Base-by-base conservation (phyloP, 139 green algal species). In the Chlorella sp. region DNA sequence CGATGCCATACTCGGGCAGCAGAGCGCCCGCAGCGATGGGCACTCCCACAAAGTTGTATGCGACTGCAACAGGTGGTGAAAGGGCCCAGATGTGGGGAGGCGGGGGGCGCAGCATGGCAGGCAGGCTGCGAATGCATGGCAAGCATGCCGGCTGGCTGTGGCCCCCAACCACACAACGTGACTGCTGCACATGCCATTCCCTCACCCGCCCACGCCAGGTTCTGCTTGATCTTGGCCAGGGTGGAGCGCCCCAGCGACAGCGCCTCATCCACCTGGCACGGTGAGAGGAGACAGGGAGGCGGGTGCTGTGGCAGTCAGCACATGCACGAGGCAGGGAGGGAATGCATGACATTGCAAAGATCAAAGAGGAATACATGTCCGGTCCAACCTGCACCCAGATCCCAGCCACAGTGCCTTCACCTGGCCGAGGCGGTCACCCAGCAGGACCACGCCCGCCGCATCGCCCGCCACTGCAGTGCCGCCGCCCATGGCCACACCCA, bases 41-140 rank as follows among this genome's bases (percentile, higher is more conserved):
- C 17, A 99, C 95, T 38, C 93, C 96, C 30, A 99, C 78, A 17
- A 95, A 63, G 88, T 99, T 99, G 90, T 99, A 99, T 0, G 88
- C 84, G 34, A 99, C 89, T 44, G 70, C 70, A 60, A 21, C 26
- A 41, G 36, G 30, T n/a, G n/a, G n/a, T n/a, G n/a, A n/a, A n/a
- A n/a, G n/a, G n/a, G n/a, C n/a, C n/a, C n/a, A n/a, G n/a, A n/a
- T n/a, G n/a, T n/a, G n/a, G n/a, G n/a, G n/a, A n/a, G n/a, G n/a
- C n/a, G 44, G 7, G 7, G 44, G 44, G 44, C 44, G 9, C 44
- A 51, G 9, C 44, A 51, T 51, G 44, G 44, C 44, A 51, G 6
- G 44, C 44, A 51, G n/a, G n/a, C n/a, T n/a, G n/a, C n/a, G n/a
- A n/a, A n/a, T n/a, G n/a, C n/a, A n/a, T n/a, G n/a, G n/a, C n/a